Percentiles rank a stretch among this genome's conserved stretches.
These are phyloP conservation scores for Phytophthora foliorum DNA, from an alignment of 352 stramenopile genomes.

Conservation along the genomic window DNA sequence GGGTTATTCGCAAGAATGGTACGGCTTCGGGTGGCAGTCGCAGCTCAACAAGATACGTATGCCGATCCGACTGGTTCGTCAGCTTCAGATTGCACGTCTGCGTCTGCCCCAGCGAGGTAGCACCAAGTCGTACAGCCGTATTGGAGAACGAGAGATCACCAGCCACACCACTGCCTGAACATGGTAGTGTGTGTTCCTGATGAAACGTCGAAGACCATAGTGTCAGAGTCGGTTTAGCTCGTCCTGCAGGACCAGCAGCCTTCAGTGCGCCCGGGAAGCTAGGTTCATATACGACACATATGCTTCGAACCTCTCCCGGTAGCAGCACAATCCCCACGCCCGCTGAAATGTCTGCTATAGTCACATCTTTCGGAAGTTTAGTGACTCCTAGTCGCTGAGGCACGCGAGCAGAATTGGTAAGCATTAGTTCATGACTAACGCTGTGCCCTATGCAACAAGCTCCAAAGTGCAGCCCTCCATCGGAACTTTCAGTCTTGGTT, in stretches of 20 bases:
- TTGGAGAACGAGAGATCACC: constrained; percentile 49
- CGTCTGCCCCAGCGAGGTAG: constrained; percentile 47
- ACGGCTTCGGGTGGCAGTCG: constrained; percentile 36
- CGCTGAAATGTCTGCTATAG: constrained; percentile 31
- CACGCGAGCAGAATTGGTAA: constrained; percentile 44
- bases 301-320: constrained; percentile 32
- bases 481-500: constrained; percentile 1
- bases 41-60: constrained; percentile 38
- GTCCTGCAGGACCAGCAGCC: neutral
- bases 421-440: constrained; percentile 35
- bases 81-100: constrained; percentile 44
- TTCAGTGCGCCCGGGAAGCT: constrained; percentile 25
- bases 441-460: constrained; percentile 51
- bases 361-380: constrained; percentile 37
- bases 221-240: constrained; percentile 29
- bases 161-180: constrained; percentile 37
- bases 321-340: constrained; percentile 46
- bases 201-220: constrained; percentile 55
- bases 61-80: constrained; percentile 45
- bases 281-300: constrained; percentile 47
- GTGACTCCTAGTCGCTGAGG: constrained; percentile 50
- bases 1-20: constrained; percentile 64
- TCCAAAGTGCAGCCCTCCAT: constrained; percentile 44
- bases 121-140: constrained; percentile 44
- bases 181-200: constrained; percentile 41